Evolutionary conservation across 1,139 yeast species (phyloP).

Genomic region (Taphrina flavorubra): DNA sequence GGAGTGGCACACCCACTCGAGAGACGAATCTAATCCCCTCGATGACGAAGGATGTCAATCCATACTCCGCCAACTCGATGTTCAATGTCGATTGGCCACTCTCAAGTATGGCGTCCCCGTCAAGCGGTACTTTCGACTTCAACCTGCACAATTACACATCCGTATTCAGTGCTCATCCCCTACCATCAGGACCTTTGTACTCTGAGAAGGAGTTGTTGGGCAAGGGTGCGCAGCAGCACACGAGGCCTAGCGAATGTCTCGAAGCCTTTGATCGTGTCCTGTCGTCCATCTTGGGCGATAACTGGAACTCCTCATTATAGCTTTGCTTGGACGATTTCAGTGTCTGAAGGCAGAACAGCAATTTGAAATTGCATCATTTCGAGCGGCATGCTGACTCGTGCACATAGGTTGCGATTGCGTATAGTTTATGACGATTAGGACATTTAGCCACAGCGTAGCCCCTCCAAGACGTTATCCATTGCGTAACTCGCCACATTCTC

Average conservation of each 20-base stretch:
- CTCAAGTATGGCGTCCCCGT: conserved; percentile 27
- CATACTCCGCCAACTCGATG: conserved; percentile 28
- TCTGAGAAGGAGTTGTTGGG: conserved; percentile 28
- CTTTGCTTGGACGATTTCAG: background rate
- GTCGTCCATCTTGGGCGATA: conserved; percentile 18
- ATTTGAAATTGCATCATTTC: background rate
- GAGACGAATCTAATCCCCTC: conserved; percentile 10
- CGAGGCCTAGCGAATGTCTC: conserved; percentile 22
- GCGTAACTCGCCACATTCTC: too few relatives aligned
- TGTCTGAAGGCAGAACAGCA: background rate
- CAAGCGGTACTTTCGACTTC: conserved; percentile 34
- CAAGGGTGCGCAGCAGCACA: background rate
- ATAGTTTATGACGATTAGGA: background rate
- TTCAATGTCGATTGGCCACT: conserved; percentile 35
- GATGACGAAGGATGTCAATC: conserved; percentile 34
- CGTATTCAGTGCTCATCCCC: conserved; percentile 18
- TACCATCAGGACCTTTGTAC: background rate
- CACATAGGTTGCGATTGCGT: background rate
- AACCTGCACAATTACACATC: conserved; percentile 29
- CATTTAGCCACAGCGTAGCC: conserved; percentile 7
- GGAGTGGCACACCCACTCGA: conserved; percentile 27
- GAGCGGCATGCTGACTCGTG: too few relatives aligned
- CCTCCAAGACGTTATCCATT: background rate
- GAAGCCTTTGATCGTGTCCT: conserved; percentile 16
- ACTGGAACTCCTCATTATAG: conserved; percentile 7